Percentiles rank a stretch among this genome's conserved stretches.
Evolutionary conservation across 1,139 yeast species (phyloP).

Genomic region (Diutina pseudorugosa): DNA sequence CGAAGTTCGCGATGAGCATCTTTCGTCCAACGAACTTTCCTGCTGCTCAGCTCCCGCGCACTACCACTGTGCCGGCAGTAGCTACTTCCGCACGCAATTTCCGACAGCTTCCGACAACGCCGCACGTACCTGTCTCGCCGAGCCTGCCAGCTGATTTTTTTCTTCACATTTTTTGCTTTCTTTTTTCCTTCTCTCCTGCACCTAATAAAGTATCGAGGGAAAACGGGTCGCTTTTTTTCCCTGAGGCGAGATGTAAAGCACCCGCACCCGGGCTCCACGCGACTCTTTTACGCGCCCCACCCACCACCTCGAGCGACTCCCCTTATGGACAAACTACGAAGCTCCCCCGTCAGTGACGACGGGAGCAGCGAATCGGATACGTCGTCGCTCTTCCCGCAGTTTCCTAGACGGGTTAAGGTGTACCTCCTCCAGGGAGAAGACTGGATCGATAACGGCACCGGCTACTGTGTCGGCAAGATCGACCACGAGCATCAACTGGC

Average conservation of each 20-base stretch:
- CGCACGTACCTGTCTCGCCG: too few species aligned
- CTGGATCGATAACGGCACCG: constrained; percentile 93
- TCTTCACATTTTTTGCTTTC: too few species aligned
- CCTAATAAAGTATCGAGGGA: not conserved
- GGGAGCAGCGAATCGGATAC: not conserved
- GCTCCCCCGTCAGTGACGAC: constrained; percentile 4
- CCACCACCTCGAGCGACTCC: not conserved
- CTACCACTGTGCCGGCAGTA: too few species aligned
- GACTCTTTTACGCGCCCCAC: not conserved
- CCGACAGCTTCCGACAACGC: not conserved
- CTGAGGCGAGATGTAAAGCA: not conserved
- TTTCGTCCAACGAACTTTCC: not conserved
- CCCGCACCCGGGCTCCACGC: not conserved
- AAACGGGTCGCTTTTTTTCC: not conserved
- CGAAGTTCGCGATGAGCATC: not conserved
- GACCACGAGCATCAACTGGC: constrained; percentile 32
- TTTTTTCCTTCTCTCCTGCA: not conserved
- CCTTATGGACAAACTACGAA: not conserved
- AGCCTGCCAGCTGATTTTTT: too few species aligned
- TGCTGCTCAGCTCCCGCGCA: too few species aligned
- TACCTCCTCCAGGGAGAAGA: constrained; percentile 69
- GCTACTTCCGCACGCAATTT: not conserved
- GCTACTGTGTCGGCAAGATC: constrained; percentile 69
- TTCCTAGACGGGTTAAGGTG: constrained; percentile 75
- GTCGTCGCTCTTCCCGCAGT: not conserved